Percentiles rank a stretch among this genome's conserved stretches.
Evolutionary conservation across 208 protist species (phyloP).

Genomic region (Leptomonas pyrrhocoris): DNA sequence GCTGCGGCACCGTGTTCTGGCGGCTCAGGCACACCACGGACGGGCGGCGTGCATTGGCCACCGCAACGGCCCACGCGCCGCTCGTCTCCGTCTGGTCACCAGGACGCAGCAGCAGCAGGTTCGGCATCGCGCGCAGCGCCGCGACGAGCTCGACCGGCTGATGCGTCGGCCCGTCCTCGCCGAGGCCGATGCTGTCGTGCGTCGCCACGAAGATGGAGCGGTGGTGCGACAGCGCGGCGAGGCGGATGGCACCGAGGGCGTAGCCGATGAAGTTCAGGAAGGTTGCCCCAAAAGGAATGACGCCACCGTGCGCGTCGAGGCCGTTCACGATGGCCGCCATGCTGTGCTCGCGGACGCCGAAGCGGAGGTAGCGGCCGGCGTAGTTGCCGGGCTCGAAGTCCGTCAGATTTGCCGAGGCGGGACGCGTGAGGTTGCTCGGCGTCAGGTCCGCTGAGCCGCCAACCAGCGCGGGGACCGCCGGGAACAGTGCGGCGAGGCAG

Average conservation of each 20-base stretch:
- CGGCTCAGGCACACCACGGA: constrained; percentile 94
- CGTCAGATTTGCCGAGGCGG: constrained; percentile 79
- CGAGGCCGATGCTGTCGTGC: constrained; percentile 99
- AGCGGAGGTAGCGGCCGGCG: constrained; percentile 94
- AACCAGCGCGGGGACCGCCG: constrained; percentile 92
- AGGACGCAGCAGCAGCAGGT: constrained; percentile 95
- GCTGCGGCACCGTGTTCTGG: constrained; percentile 93
- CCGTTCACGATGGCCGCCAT: constrained; percentile 99
- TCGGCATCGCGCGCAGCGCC: constrained; percentile 95
- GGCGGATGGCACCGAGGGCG: constrained; percentile 92
- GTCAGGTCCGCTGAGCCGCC: constrained; percentile 98
- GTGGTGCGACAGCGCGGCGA: constrained; percentile 94
- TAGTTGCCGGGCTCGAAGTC: constrained; percentile 80
- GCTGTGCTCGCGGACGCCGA: constrained; percentile 99
- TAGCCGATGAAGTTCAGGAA: constrained; percentile 99
- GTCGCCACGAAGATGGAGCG: constrained; percentile 97
- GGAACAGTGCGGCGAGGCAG: constrained; percentile 82
- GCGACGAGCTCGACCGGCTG: constrained; percentile 97
- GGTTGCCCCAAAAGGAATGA: constrained; percentile 97
- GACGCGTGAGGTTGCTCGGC: constrained; percentile 96
- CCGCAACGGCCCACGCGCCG: constrained; percentile 92
- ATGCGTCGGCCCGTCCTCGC: constrained; percentile 99
- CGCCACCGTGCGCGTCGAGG: constrained; percentile 94
- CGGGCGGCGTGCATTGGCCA: constrained; percentile 77
- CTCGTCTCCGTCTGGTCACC: constrained; percentile 97